Evolutionary conservation across 192 early-diverging fungal genomes (phyloP), one percentile per base, ranked within the genome.

Genomic region (Podila horticola): DNA sequence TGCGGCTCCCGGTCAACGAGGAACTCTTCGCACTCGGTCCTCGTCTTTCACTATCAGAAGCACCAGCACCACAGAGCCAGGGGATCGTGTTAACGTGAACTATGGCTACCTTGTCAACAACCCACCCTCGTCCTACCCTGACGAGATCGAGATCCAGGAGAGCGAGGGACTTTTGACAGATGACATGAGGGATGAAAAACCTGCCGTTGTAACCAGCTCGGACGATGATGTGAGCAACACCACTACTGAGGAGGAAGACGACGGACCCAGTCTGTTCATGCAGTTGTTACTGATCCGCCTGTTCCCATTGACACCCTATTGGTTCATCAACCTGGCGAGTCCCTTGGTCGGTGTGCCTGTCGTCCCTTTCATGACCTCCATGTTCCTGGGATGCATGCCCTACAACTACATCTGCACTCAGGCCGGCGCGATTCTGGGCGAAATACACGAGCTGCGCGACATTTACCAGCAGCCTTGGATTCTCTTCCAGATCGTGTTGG

Each of bases 301-400:
- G 15, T 89, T 89, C 58, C 88, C 88, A 19, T 77, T 89, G 62
- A 83, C 86, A 13, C 88, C 88, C 20, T 89, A 87, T 63, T 89
- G 88, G 87, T 87, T 89, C 48, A 86, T 89, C 66, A 89, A 89
- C 29, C 64, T 89, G 73, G 68, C 82, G 12, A 82, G 86, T 52
- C 86, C 88, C 1, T 57, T 89, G 55, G 69, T 89, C 6, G 81
- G 71, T 17, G 73, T 89, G 19, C 84, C 88, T 28, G 74, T 86
- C 22, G 29, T 74, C 3, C 81, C 88, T 2, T 89, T 89, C 57
- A 86, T 89, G 64, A 74, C 76, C 13, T 87, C 88, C 5, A 87
- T 86, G 57, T 84, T 89, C 58, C 66, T 87, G 52, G 88, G 88
- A 29, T 83, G 77, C 12, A 82, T 86, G 64, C 88, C 88, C 6